Evolutionary conservation across 768 basidiomycete species (phyloP).

Genomic region (Rubroboletus pulcherrimus): DNA sequence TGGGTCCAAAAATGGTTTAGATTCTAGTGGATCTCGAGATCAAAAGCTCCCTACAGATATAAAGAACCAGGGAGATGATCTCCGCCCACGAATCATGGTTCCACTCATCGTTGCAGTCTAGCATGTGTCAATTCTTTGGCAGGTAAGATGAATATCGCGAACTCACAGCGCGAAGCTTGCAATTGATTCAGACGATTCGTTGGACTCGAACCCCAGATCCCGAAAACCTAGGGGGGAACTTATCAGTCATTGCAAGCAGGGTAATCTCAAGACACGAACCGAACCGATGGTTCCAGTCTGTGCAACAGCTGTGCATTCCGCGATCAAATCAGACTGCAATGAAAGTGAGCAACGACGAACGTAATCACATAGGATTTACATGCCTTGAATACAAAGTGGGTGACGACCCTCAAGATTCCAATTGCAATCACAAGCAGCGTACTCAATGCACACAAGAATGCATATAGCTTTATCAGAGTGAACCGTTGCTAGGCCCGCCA

Average conservation of each 20-base stretch:
- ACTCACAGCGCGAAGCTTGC: conserved; percentile 49
- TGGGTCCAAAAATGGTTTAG: conserved; percentile 22
- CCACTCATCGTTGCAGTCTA: conserved; percentile 66
- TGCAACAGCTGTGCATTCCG: conserved; percentile 46
- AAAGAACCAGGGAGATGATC: conserved; percentile 59
- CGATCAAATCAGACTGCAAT: conserved; percentile 52
- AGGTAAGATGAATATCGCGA: neutral
- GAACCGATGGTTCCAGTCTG: conserved; percentile 30
- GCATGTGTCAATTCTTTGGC: conserved; percentile 9
- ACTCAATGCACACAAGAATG: conserved; percentile 45
- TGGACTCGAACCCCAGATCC: conserved; percentile 50
- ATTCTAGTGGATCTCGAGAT: neutral
- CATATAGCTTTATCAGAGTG: conserved; percentile 50
- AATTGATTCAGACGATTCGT: conserved; percentile 25
- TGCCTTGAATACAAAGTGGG: conserved; percentile 70
- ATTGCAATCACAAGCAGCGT: conserved; percentile 48
- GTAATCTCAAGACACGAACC: conserved; percentile 24
- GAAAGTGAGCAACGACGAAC: neutral
- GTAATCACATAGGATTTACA: neutral
- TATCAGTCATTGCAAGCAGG: conserved; percentile 10
- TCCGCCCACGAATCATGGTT: conserved; percentile 63
- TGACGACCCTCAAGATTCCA: conserved; percentile 52
- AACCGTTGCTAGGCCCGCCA: conserved; percentile 47
- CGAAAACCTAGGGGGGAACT: conserved; percentile 36
- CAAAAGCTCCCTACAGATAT: conserved; percentile 43